Evolutionary conservation across 2,329 filamentous ascomycete genomes (phyloP), one percentile per base, ranked within the genome.

Genomic region (Claviceps lovelessii): DNA sequence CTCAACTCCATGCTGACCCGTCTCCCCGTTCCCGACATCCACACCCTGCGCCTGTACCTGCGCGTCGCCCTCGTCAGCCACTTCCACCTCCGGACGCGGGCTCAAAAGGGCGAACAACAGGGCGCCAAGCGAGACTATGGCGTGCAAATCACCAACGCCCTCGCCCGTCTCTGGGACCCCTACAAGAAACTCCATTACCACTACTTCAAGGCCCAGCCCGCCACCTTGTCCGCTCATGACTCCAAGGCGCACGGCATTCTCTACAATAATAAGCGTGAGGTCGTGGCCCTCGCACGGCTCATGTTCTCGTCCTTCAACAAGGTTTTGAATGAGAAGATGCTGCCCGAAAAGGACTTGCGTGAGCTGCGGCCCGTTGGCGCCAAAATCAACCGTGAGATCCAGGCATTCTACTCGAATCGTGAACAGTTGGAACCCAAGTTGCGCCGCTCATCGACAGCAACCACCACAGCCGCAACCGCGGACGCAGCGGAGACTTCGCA

Each of bases 1-100:
- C 70, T 95, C 35, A 73, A 82, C 53, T 65, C 79, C 52, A 90
- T 90, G 84, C 54, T 65, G 42, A 52, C 56, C 29, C 62, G 64
- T 23, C 63, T 68, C 51, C 46, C 64, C 11, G 64, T 71, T 3
- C 76, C 78, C 1, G 81, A 86, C 59, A 59, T 77, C 5, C 64
- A 69, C 44, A 66, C 74, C 19, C 66, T 85, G 56, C 72, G 73
- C 44, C 64, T 74, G 7, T 87, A 83, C 65, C 71, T 87, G 33
- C 73, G 76, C 41, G 68, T 79, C 15, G 76, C 80, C 5, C 68
- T 81, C 48, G 71, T 70, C 50, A 76, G 66, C 62, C 71, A 73
- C 64, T 70, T 67, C 28, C 64, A 69, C 37, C 67, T 75, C 57
- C 67, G 68, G 29, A 50, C 58, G 17, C 60, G 62, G 52, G 64